These are phyloP conservation scores for Monosporascus sp. DNA, from an alignment of 2,329 filamentous ascomycete genomes.

Conservation along the genomic window DNA sequence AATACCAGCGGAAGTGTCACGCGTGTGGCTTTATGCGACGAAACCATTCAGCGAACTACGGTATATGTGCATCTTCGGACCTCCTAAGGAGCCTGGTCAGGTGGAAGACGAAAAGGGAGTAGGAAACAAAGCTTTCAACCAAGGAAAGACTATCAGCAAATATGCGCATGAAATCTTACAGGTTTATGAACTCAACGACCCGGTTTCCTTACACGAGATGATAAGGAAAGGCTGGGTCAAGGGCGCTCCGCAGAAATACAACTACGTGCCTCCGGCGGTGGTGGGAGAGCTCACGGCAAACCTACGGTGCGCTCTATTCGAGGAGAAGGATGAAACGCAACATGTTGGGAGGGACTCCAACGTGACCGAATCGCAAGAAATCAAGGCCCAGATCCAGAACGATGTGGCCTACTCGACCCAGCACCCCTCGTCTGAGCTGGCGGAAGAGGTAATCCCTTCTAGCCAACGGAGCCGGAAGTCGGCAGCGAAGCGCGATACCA, in stretches of 20 bases:
- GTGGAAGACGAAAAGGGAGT: conserved; percentile 38
- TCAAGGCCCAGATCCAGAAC: conserved; percentile 45
- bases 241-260: conserved; percentile 43
- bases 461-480: conserved; percentile 22
- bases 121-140: conserved; percentile 49
- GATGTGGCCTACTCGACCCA: conserved; percentile 38
- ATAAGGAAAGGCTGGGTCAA: conserved; percentile 49
- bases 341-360: conserved; percentile 6
- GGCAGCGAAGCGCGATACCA: conserved; percentile 1
- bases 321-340: conserved; percentile 17
- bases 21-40: conserved; percentile 59
- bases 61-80: conserved; percentile 54
- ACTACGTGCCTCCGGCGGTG: conserved; percentile 51
- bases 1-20: conserved; percentile 47
- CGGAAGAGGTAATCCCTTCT: conserved; percentile 25
- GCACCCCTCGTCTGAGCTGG: conserved; percentile 15
- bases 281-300: conserved; percentile 55
- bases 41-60: conserved; percentile 41
- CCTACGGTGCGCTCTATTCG: conserved; percentile 46
- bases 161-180: conserved; percentile 50
- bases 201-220: conserved; percentile 46
- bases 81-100: conserved; percentile 40
- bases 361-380: conserved; percentile 43
- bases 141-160: conserved; percentile 27
- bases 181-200: conserved; percentile 59